phyloP scores from a whole-genome alignment of 352 stramenopile species.

The Pythium brassicae region DNA sequence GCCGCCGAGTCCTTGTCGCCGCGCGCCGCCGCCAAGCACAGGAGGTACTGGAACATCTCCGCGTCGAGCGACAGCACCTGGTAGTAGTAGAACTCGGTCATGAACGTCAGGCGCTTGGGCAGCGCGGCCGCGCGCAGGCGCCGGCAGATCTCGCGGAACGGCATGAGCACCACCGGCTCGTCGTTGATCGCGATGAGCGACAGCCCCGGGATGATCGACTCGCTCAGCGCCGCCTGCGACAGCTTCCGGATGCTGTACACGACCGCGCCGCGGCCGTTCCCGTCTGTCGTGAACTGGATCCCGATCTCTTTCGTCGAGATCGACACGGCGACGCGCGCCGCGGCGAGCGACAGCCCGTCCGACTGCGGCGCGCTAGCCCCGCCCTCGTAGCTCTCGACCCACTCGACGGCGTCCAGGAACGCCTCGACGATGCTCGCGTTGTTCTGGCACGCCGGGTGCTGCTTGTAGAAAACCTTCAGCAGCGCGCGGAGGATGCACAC shows the following conservation, averaged over 20 bases:
- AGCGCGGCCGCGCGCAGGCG: slow-evolving; percentile 53
- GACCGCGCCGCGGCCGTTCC: slow-evolving; percentile 69
- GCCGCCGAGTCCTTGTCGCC: slow-evolving; percentile 64
- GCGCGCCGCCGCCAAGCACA: slow-evolving; percentile 62
- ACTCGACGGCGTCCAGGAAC: slow-evolving; percentile 78
- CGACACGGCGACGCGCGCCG: slow-evolving; percentile 60
- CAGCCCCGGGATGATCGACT: slow-evolving; percentile 57
- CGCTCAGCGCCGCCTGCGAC: slow-evolving; percentile 76
- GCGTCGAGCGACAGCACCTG: slow-evolving; percentile 65
- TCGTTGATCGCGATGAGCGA: slow-evolving; percentile 83
- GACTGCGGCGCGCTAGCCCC: slow-evolving; percentile 30
- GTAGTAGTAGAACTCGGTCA: slow-evolving; percentile 86
- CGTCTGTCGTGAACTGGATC: slow-evolving; percentile 79
- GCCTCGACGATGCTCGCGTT: slow-evolving; percentile 45
- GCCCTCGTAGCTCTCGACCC: slow-evolving; percentile 60
- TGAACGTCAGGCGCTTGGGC: slow-evolving; percentile 79
- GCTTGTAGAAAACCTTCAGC: slow-evolving; percentile 53
- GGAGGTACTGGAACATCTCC: slow-evolving; percentile 79
- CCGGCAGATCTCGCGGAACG: slow-evolving; percentile 73
- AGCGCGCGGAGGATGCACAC: slow-evolving; percentile 42
- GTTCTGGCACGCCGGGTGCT: slow-evolving; percentile 73
- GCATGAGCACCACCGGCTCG: slow-evolving; percentile 72
- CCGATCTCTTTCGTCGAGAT: slow-evolving; percentile 82
- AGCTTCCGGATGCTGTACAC: slow-evolving; percentile 74
- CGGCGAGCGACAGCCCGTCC: slow-evolving; percentile 40